These are phyloP conservation scores for Ganoderma boninense DNA, from an alignment of 1,284 basidiomycete genomes.

Conservation along the genomic window DNA sequence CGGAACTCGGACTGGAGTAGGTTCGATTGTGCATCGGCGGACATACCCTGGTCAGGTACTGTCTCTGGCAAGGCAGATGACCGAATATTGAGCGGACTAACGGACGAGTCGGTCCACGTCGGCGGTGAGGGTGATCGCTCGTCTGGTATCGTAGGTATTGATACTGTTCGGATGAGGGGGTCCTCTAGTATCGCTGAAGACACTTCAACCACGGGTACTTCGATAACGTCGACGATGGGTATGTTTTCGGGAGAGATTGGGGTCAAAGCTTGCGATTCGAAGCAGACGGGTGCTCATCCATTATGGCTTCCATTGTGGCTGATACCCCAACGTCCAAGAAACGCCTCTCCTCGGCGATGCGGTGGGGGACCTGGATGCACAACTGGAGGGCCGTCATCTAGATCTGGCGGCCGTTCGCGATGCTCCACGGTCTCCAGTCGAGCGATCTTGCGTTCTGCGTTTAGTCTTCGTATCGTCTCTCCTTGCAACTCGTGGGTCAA, in stretches of 20 bases:
- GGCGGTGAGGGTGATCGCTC: background rate
- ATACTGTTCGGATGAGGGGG: background rate
- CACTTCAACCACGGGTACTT: slow-evolving; percentile 8
- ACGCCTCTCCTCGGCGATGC: slow-evolving; percentile 14
- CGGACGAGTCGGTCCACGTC: background rate
- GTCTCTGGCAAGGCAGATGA: too few relatives aligned
- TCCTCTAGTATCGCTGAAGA: background rate
- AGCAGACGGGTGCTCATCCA: background rate
- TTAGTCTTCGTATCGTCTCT: slow-evolving; percentile 68
- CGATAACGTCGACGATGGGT: slow-evolving; percentile 21
- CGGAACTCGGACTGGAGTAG: background rate
- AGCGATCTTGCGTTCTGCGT: slow-evolving; percentile 51
- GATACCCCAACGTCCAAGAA: slow-evolving; percentile 9
- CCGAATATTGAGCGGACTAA: background rate
- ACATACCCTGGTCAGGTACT: background rate
- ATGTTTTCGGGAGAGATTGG: background rate
- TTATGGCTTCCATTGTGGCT: background rate
- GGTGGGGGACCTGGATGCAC: slow-evolving; percentile 26
- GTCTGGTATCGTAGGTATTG: slow-evolving; percentile 5
- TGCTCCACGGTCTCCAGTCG: slow-evolving; percentile 25
- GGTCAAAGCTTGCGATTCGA: background rate
- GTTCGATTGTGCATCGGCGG: background rate
- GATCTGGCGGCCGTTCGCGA: slow-evolving; percentile 9
- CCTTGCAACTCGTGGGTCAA: slow-evolving; percentile 71
- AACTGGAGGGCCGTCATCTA: background rate